Conservation (phyloP, 169 alveolate species). For the Blepharisma undulans region DNA sequence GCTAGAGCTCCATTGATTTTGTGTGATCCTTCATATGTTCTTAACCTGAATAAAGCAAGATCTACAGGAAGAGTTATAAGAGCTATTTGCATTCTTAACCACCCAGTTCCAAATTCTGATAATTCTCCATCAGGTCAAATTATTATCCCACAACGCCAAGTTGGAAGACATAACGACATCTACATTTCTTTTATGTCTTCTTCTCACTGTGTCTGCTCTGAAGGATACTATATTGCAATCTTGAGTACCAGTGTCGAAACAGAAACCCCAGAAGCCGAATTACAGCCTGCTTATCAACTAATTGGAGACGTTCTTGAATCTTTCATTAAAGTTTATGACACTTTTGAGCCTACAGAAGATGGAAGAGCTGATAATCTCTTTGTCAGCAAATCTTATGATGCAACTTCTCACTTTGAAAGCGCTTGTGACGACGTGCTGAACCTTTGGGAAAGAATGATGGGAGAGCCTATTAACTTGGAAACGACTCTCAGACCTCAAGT, state of each 20-base stretch:
- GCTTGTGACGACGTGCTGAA: conserved; percentile 93
- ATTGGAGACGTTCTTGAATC: conserved; percentile 93
- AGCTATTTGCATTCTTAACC: conserved; percentile 93
- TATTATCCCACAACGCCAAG: conserved; percentile 92
- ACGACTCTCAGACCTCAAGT: background rate
- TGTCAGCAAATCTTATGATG: conserved; percentile 94
- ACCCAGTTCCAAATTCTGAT: conserved; percentile 95
- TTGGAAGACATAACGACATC: conserved; percentile 84
- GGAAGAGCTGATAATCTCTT: conserved; percentile 89
- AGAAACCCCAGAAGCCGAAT: conserved; percentile 90
- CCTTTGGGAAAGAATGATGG: conserved; percentile 73
- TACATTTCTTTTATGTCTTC: conserved; percentile 93
- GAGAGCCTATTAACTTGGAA: conserved; percentile 68
- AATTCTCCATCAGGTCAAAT: conserved; percentile 92
- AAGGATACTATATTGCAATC: conserved; percentile 95
- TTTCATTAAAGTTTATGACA: conserved; percentile 89
- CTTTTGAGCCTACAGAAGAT: conserved; percentile 89
- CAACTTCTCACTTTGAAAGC: conserved; percentile 97
- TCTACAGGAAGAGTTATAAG: conserved; percentile 86
- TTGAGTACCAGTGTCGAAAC: conserved; percentile 97
- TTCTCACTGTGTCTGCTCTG: conserved; percentile 92
- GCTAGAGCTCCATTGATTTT: conserved; percentile 93
- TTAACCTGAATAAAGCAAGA: conserved; percentile 73
- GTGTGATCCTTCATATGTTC: conserved; percentile 94
- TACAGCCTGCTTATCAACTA: conserved; percentile 93